Base-by-base conservation (phyloP, 495 filamentous ascomycete genomes). In the Hypoxylon fuscum region DNA sequence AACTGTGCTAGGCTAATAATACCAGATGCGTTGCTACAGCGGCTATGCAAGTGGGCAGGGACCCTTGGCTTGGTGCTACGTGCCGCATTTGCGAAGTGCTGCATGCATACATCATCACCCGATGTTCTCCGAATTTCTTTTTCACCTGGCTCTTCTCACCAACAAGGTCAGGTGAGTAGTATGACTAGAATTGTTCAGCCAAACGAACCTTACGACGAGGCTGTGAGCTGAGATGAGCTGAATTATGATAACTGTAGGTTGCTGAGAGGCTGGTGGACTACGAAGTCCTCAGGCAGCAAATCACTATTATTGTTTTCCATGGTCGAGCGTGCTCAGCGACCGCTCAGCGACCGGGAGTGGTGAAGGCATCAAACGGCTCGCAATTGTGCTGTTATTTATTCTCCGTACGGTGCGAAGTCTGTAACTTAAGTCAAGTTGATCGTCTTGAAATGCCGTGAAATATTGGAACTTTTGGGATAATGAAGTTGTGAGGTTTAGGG, bases 11-110 rank as follows among this genome's bases (percentile, higher is more conserved):
- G 45, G 55, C 9, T 56, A 52, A 37, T 44, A 50, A 48, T 37
- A 25, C 37, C 23, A 17, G 18, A 59, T 65, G 62, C 38, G 43
- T 8, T 49, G 9, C 55, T 55, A 60, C 50, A 25, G 49, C 62
- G 62, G 62, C 14, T 65, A 65, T 65, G 62, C 55, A 60, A n/a
- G 54, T 53, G 42, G 14, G 32, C 23, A 53, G 18, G 48, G 41
- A 20, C n/a, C n/a, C n/a, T 23, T 18, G 40, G 4, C 20, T 47
- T 44, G 38, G 40, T 46, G 14, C 18, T 49, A 34, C n/a, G 44
- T 21, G 38, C 37, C 10, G 34, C 35, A 49, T 54, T 12, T 59
- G 45, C 18, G 31, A 42, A 18, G 25, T 32, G 21, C 48, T 38
- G 55, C 49, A 53, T 48, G 34, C n/a, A 53, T 48, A 38, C n/a